A percentile compares a stretch with the other conserved stretches of the same genome.
Evolutionary conservation across 176 grass and related monocot species (phyloP).

Genomic region (Zea luxurians): DNA sequence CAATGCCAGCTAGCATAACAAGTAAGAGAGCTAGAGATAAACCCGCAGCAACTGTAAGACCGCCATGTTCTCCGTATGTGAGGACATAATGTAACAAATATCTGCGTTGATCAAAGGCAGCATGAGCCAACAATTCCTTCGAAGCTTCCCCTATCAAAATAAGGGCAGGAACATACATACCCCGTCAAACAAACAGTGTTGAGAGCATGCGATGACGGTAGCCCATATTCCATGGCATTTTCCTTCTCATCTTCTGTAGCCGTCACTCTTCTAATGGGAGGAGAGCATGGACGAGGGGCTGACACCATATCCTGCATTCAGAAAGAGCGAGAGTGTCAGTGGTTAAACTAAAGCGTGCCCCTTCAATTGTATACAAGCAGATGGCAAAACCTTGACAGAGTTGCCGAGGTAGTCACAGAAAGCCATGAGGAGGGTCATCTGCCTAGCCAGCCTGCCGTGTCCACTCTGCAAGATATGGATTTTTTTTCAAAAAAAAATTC

Average conservation of each 20-base stretch:
- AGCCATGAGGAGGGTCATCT: constrained; percentile 93
- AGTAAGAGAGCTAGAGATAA: constrained; percentile 57
- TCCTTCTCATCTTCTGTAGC: constrained; percentile 87
- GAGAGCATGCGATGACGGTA: constrained; percentile 88
- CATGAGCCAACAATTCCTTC: constrained; percentile 13
- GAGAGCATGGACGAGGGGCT: constrained; percentile 86
- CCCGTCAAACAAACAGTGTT: constrained; percentile 90
- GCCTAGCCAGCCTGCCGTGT: constrained; percentile 81
- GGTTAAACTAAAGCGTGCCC: not conserved
- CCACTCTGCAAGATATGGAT: constrained; percentile 58
- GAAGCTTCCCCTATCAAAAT: not conserved
- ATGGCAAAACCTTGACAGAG: constrained; percentile 80
- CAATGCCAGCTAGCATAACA: constrained; percentile 60
- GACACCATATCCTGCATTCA: constrained; percentile 76
- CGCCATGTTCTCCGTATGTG: constrained; percentile 34
- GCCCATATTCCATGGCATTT: constrained; percentile 95
- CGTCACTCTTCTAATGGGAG: constrained; percentile 86
- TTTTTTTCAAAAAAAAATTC: constrained; percentile 18
- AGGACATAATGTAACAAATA: constrained; percentile 84
- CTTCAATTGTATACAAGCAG: not conserved
- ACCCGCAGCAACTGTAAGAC: constrained; percentile 32
- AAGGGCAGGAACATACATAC: constrained; percentile 63
- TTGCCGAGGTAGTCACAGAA: constrained; percentile 96
- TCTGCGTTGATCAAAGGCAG: constrained; percentile 45
- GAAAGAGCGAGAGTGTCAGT: constrained; percentile 10